A percentile compares a stretch with the other conserved stretches of the same genome.
Evolutionary conservation across 2,329 filamentous ascomycete species (phyloP).

Genomic region (Basipetospora chlamydospora): DNA sequence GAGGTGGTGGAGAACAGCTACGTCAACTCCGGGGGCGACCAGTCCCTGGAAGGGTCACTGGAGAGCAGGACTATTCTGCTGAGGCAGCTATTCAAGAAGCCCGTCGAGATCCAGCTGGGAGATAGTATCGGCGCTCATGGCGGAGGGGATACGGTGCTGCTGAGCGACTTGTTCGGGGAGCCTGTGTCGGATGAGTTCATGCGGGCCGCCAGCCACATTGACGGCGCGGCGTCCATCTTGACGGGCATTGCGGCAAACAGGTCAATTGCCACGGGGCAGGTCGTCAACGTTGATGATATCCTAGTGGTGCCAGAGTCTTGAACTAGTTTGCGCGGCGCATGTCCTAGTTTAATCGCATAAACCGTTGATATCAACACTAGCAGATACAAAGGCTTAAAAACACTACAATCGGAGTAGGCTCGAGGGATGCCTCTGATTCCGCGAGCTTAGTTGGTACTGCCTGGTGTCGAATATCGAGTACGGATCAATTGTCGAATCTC

Average conservation of each 20-base stretch:
- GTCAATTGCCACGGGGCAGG: slow-evolving; percentile 41
- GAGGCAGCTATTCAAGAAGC: slow-evolving; percentile 40
- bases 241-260: slow-evolving; percentile 45
- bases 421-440: no score
- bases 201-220: slow-evolving; percentile 41
- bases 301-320: slow-evolving; percentile 17
- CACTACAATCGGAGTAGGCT: no score
- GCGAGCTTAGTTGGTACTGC: no score
- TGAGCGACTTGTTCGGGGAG: slow-evolving; percentile 43
- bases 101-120: slow-evolving; percentile 36
- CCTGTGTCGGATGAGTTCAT: slow-evolving; percentile 34
- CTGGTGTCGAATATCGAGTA: no score
- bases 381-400: no score
- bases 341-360: no score
- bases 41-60: slow-evolving; percentile 36
- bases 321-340: no score
- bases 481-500: no score
- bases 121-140: slow-evolving; percentile 42
- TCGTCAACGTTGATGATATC: slow-evolving; percentile 40
- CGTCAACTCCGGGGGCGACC: slow-evolving; percentile 44
- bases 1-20: slow-evolving; percentile 50
- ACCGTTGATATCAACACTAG: no score
- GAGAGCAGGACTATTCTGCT: slow-evolving; percentile 34
- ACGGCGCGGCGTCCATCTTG: slow-evolving; percentile 43
- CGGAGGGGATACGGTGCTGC: slow-evolving; percentile 41